Base-by-base conservation (phyloP, 345 rosid genomes). In the Combretum micranthum region DNA sequence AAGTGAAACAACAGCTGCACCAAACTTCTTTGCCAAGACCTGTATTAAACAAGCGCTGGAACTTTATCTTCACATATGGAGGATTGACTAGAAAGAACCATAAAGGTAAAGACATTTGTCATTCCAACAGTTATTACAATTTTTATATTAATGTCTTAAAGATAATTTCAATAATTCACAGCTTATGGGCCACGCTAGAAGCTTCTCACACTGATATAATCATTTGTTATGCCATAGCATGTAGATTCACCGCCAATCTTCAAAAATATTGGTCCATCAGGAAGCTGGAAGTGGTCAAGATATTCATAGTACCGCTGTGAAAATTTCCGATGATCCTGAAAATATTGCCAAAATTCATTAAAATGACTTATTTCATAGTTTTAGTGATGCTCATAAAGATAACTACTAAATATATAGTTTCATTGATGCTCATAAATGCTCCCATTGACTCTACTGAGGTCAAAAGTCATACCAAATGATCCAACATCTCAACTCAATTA, bases 1-100 rank as follows among this genome's bases (percentile, higher is more conserved):
- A 6, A 93, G 87, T 10, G 99, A 76, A 71, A 93, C 94, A 25
- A 88, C 80, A 56, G 96, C 97, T 12, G 99, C 99, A 60, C 96
- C 97, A 70, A 88, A 93, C 80, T 93, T 93, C 80, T 86, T 88
- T 2, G 97, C 96, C 79, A 93, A 70, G 67, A 88, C 86, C 99
- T 87, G 65, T 15, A 37, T 13, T 32, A 20, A 50, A 5, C 57
- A 15, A 17, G 44, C 20, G 50, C 59, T 1, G 42, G 23, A 43
- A 14, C 32, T 26, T 56, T 20, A 17, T 23, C 20, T 32, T 15
- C 23, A 16, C 13, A 4, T 20, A 32, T 32, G 9, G 3, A 32
- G 9, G 39, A 32, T 7, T 4, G 5, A 32, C n/a, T n/a, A 32
- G 9, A 32, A 32, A 32, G 39, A 32, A 32, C 39, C 1, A 11